Conservation (phyloP, 2,329 filamentous ascomycete species). For the Rutstroemia sydowiana region DNA sequence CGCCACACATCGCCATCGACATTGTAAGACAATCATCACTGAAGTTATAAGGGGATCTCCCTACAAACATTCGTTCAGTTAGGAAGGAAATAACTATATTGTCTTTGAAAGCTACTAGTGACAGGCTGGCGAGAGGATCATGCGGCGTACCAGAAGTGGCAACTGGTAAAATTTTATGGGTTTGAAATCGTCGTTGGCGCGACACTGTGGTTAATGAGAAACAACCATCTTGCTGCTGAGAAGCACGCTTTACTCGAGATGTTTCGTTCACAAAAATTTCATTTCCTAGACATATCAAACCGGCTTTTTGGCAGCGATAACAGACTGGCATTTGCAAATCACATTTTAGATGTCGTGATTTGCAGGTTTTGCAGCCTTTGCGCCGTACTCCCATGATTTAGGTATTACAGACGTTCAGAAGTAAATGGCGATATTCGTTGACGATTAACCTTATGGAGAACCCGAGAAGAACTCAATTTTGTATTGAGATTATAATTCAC, state of each 20-base stretch:
- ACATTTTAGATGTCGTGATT: conserved; percentile 18
- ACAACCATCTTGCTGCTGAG: not conserved
- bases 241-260: conserved; percentile 9
- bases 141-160: not conserved
- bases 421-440: too few species aligned
- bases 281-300: conserved; percentile 10
- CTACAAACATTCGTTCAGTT: conserved; percentile 2
- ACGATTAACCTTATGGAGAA: too few species aligned
- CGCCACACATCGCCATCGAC: not conserved
- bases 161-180: not conserved
- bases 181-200: not conserved
- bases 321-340: conserved; percentile 18
- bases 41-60: not conserved
- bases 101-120: conserved; percentile 8
- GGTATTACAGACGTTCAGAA: too few species aligned
- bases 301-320: conserved; percentile 15
- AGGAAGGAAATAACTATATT: conserved; percentile 10
- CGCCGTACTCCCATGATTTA: conserved; percentile 1
- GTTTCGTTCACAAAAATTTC: conserved; percentile 1
- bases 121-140: not conserved
- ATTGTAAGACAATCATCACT: not conserved
- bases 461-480: too few species aligned
- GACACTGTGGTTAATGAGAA: not conserved
- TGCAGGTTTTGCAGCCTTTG: conserved; percentile 8
- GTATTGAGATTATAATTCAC: too few species aligned